Evolutionary conservation across 441 rosid genomes (phyloP).

Genomic region (Iberis amara): DNA sequence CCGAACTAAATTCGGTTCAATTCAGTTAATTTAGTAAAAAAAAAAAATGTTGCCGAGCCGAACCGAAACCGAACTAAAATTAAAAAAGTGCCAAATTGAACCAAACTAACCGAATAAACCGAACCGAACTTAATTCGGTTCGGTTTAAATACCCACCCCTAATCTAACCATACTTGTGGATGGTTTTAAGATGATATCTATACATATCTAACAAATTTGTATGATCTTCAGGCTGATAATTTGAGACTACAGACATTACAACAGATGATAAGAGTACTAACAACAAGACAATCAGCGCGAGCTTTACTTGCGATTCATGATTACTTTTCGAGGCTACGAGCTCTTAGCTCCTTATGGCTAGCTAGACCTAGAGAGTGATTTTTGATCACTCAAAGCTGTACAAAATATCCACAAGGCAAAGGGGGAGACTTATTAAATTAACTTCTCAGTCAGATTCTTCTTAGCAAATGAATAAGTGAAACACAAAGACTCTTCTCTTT

Average conservation of each 20-base stretch:
- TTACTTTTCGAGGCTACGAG: conserved; percentile 74
- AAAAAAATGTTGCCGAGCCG: too few relatives aligned
- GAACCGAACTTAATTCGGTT: too few relatives aligned
- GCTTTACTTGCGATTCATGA: conserved; percentile 81
- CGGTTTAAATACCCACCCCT: too few relatives aligned
- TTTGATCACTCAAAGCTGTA: conserved; percentile 20
- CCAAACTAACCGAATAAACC: too few relatives aligned
- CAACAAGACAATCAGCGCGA: conserved; percentile 86
- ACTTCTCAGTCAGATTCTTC: conserved; percentile 24
- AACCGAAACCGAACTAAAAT: too few relatives aligned
- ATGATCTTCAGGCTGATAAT: conserved; percentile 68
- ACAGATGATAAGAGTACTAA: conserved; percentile 76
- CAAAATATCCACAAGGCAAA: conserved; percentile 25
- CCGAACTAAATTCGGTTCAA: too few relatives aligned
- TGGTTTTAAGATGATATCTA: background rate
- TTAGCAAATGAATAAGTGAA: conserved; percentile 21
- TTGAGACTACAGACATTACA: conserved; percentile 79
- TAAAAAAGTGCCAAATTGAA: too few relatives aligned
- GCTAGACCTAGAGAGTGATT: conserved; percentile 74
- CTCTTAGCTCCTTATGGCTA: conserved; percentile 95
- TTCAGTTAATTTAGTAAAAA: too few relatives aligned
- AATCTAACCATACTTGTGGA: background rate
- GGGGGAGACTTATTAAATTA: conserved; percentile 15
- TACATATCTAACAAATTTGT: background rate
- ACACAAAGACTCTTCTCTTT: conserved; percentile 17